phyloP scores from a whole-genome alignment of 371 early-diverging fungal species.

The Catenaria anguillulae region DNA sequence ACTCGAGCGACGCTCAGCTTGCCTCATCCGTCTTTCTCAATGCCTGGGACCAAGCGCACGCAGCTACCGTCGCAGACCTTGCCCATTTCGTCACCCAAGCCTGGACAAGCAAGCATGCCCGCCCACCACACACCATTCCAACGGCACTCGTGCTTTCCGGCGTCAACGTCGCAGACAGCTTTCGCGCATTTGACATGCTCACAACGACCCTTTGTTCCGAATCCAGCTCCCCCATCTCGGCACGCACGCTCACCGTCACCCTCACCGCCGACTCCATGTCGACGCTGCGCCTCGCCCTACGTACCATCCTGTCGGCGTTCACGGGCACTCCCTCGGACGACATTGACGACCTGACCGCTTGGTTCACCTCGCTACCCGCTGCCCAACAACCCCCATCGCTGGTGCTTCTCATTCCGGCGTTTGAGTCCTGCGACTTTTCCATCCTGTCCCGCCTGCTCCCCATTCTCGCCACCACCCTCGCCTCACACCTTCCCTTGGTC shows the following conservation, averaged over 20 bases:
- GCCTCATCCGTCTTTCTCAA: not conserved
- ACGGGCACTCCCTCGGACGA: not conserved
- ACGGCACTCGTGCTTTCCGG: not conserved
- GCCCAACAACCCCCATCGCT: not conserved
- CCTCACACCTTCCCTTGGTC: not conserved
- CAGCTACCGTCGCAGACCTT: not conserved
- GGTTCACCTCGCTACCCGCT: not conserved
- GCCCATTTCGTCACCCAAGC: not conserved
- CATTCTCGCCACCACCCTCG: not conserved
- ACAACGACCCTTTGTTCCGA: not conserved
- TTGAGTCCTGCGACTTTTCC: slow-evolving; percentile 6
- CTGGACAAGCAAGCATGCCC: not conserved
- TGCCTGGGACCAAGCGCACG: not conserved
- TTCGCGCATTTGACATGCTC: not conserved
- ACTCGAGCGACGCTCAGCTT: not conserved
- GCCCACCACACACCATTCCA: not conserved
- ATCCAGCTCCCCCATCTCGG: not conserved
- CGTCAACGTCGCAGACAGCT: not conserved
- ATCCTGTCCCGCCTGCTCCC: not conserved
- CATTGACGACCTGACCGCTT: not conserved
- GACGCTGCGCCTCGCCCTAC: not conserved
- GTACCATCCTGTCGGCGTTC: not conserved
- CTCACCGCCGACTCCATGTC: not conserved
- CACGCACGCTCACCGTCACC: not conserved
- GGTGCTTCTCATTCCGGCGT: slow-evolving; percentile 10